Evolutionary conservation across 306 rosid genomes (phyloP), one percentile per base, ranked within the genome.

Genomic region (Quercus wislizeni): DNA sequence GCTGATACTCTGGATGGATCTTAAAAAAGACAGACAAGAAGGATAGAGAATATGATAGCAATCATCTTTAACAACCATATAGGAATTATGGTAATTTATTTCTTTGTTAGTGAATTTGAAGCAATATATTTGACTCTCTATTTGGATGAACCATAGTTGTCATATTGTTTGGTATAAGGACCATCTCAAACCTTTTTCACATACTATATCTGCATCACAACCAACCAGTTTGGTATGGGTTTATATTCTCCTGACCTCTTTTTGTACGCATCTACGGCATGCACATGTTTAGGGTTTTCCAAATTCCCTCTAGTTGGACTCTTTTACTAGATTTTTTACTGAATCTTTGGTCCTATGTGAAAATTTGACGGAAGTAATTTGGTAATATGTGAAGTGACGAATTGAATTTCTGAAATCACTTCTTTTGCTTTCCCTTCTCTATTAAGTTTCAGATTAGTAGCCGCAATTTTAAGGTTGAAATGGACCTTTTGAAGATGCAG

Each of bases 101-200:
- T 74, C 12, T 41, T 41, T 77, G 75, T 49, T 21, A 61, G 80
- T 49, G 83, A 71, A 69, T 80, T 76, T 69, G 73, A 80, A 71
- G 41, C 68, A 71, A 28, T 27, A 73, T 74, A 74, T 73, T 55
- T 74, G 21, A 51, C 38, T 43, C 61, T 69, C 69, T 58, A 62
- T 9, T 68, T 10, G 27, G 54, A n/a, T 68, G 72, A 35, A 33
- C 51, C 71, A 35, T 35, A n/a, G 51, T 68, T 19, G 52, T 68
- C 54, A 68, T 68, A 23, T 69, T 70, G 7, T 2, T 25, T 71
- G 64, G 62, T 55, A 41, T 35, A 38, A 4, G 35, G 21, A 19
- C 21, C 3, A 9, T 43, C n/a, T 57, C 31, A 71, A 78, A 59
- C 46, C 58, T 57, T 55, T 69, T 46, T 41, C 15, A 69, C 4